phyloP scores from a whole-genome alignment of 192 early-diverging fungal genomes.

The Linnemannia zychae region DNA sequence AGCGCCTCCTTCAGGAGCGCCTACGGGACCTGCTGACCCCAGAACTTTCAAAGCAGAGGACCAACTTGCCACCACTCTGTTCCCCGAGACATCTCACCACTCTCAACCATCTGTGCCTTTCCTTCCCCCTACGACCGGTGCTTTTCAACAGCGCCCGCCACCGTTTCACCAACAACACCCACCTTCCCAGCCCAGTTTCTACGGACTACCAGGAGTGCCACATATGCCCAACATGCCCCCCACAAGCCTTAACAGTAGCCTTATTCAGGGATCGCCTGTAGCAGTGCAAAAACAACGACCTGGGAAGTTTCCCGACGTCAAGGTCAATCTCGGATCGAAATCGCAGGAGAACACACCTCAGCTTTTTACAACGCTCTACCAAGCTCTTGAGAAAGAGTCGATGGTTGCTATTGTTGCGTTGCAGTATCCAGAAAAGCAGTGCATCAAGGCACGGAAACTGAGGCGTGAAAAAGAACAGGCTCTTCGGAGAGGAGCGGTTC shows the following conservation, averaged over 20 bases:
- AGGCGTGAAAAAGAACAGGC: slow-evolving; percentile 37
- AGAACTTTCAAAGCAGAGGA: slow-evolving; percentile 23
- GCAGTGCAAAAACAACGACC: not conserved
- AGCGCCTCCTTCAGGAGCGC: not conserved
- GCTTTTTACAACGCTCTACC: slow-evolving; percentile 32
- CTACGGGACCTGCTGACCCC: not conserved
- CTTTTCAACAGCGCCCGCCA: slow-evolving; percentile 11
- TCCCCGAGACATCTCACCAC: slow-evolving; percentile 6
- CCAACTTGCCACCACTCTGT: slow-evolving; percentile 10
- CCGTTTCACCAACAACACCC: slow-evolving; percentile 20
- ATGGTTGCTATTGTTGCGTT: slow-evolving; percentile 51
- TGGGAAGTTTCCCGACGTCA: not conserved
- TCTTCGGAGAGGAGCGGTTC: not conserved
- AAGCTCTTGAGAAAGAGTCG: slow-evolving; percentile 27
- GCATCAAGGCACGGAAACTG: slow-evolving; percentile 33
- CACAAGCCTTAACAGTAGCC: slow-evolving; percentile 13
- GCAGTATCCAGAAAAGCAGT: slow-evolving; percentile 47
- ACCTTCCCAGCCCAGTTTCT: slow-evolving; percentile 15
- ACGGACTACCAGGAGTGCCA: slow-evolving; percentile 8
- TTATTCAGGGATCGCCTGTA: not conserved
- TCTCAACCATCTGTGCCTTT: not conserved
- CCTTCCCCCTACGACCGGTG: not conserved
- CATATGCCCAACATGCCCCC: slow-evolving; percentile 26
- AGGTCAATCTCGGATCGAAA: not conserved
- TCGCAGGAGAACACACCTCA: slow-evolving; percentile 14